These are phyloP conservation scores for Fusarium chuoi DNA, from an alignment of 2,329 filamentous ascomycete species.

Conservation along the genomic window DNA sequence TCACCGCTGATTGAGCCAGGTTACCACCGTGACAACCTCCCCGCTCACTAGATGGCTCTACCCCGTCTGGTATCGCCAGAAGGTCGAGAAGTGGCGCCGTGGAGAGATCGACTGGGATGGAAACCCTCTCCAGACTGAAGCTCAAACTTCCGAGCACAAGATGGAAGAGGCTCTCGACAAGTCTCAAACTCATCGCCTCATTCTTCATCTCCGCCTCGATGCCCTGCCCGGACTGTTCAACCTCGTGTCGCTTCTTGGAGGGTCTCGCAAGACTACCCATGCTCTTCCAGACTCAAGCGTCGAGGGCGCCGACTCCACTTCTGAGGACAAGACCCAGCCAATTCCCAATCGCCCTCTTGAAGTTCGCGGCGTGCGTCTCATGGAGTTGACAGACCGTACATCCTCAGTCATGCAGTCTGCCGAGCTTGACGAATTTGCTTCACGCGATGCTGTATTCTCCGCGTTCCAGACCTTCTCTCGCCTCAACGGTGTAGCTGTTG, in stretches of 20 bases:
- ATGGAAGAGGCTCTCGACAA: conserved; percentile 45
- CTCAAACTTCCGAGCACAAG: conserved; percentile 38
- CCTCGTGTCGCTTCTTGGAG: conserved; percentile 43
- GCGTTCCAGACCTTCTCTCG: conserved; percentile 90
- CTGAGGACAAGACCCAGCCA: not conserved
- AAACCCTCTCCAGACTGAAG: conserved; percentile 46
- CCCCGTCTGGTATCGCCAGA: conserved; percentile 69
- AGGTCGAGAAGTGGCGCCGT: conserved; percentile 69
- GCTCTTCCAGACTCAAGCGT: conserved; percentile 10
- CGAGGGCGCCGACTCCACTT: not conserved
- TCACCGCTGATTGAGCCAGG: conserved; percentile 18
- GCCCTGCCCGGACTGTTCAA: conserved; percentile 46
- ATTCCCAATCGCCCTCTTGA: conserved; percentile 32
- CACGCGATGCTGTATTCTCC: conserved; percentile 86
- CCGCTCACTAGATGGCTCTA: conserved; percentile 80
- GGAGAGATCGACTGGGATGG: conserved; percentile 90
- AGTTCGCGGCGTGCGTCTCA: conserved; percentile 80
- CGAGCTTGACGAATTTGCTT: conserved; percentile 78
- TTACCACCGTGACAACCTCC: conserved; percentile 87
- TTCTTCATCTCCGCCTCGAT: conserved; percentile 46
- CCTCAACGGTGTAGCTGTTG: conserved; percentile 83
- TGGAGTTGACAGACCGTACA: conserved; percentile 90
- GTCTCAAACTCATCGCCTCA: conserved; percentile 40
- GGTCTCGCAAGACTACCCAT: conserved; percentile 20
- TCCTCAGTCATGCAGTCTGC: conserved; percentile 96